Evolutionary conservation across 257 asterid genomes (phyloP).

Genomic region (Penstemon eatonii): DNA sequence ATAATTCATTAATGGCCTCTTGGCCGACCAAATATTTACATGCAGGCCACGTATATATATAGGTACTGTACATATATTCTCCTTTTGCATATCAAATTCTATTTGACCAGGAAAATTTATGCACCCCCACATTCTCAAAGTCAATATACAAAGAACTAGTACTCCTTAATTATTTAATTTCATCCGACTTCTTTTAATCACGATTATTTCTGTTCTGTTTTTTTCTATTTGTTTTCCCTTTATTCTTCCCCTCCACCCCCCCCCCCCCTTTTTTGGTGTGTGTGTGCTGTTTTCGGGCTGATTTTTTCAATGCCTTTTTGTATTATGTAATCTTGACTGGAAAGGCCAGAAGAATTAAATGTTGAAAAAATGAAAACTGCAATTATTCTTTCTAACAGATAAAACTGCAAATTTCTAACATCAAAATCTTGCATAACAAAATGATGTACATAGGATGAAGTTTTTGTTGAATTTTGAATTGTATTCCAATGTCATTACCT

Average conservation of each 20-base stretch:
- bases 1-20: background rate
- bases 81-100: background rate
- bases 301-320: background rate
- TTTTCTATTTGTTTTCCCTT: no score
- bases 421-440: conserved; percentile 2
- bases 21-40: background rate
- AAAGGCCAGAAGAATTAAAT: background rate
- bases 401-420: conserved; percentile 8
- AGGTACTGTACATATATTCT: background rate
- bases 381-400: background rate
- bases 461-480: conserved; percentile 15
- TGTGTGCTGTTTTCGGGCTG: no score
- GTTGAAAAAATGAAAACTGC: background rate
- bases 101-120: background rate
- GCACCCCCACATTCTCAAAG: background rate
- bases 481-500: conserved; percentile 19
- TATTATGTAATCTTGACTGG: background rate
- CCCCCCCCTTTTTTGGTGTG: no score
- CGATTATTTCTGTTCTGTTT: background rate
- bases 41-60: background rate
- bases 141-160: background rate
- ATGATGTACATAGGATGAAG: conserved; percentile 12
- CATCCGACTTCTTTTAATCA: background rate
- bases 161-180: no score
- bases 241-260: no score